A percentile compares a stretch with the other conserved stretches of the same genome.
phyloP scores from a whole-genome alignment of 805 yeast genomes.

The Nakazawaea wyomingensis region DNA sequence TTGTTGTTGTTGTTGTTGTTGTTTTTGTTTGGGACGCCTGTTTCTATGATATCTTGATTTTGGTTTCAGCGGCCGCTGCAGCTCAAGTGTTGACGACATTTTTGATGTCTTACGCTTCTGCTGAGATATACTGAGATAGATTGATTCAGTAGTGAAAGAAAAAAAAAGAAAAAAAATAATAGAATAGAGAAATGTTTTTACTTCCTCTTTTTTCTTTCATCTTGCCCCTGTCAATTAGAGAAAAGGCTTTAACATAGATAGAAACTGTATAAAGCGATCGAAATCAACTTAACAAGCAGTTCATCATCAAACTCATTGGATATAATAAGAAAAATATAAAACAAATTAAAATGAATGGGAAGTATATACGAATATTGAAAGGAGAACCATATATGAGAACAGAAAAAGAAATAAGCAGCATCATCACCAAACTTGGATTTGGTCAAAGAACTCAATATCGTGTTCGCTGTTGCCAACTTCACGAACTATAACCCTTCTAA shows the following conservation, averaged over 20 bases:
- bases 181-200: no score
- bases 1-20: not conserved
- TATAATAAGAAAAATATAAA: not conserved
- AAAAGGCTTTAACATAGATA: no score
- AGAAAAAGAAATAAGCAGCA: not conserved
- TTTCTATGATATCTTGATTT: not conserved
- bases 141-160: no score
- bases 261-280: no score
- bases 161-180: no score
- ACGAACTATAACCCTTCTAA: conserved; percentile 22
- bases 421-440: conserved; percentile 30
- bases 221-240: no score
- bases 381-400: not conserved
- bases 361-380: not conserved
- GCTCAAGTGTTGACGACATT: not conserved
- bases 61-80: not conserved
- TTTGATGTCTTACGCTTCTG: no score
- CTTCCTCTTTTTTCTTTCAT: no score
- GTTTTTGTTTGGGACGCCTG: not conserved
- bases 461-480: conserved; percentile 12
- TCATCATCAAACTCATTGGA: no score
- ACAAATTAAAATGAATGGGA: not conserved
- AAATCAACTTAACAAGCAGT: no score
- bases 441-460: conserved; percentile 28
- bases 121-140: no score